phyloP scores from a whole-genome alignment of 2,329 filamentous ascomycete genomes.

The Mariannaea elegans region DNA sequence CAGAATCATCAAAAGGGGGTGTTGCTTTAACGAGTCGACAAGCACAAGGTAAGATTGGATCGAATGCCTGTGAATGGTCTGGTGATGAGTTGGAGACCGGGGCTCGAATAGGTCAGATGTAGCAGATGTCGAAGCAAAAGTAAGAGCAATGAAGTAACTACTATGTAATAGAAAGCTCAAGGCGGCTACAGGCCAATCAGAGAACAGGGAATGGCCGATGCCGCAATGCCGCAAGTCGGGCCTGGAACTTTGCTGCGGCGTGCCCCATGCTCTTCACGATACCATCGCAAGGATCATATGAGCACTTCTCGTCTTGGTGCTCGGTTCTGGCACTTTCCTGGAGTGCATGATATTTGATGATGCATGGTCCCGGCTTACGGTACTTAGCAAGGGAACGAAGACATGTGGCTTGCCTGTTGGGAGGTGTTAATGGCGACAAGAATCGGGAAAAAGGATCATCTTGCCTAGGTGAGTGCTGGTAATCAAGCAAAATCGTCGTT shows the following conservation, averaged over 20 bases:
- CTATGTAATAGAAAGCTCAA: slow-evolving; percentile 41
- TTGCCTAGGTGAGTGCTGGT: background rate
- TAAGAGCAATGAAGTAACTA: slow-evolving; percentile 43
- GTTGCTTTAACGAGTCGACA: slow-evolving; percentile 35
- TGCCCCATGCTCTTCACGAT: slow-evolving; percentile 19
- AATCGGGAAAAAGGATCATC: background rate
- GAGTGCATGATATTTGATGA: background rate
- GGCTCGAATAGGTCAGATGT: slow-evolving; percentile 25
- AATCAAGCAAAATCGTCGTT: too few species aligned
- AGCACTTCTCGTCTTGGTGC: slow-evolving; percentile 7
- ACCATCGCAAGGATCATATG: slow-evolving; percentile 21
- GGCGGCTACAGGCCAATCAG: slow-evolving; percentile 40
- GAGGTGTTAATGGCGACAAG: background rate
- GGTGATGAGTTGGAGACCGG: slow-evolving; percentile 34
- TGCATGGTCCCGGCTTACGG: background rate
- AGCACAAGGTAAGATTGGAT: slow-evolving; percentile 24
- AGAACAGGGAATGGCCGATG: slow-evolving; percentile 28
- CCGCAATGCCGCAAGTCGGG: slow-evolving; percentile 27
- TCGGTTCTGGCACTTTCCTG: background rate
- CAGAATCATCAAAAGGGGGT: slow-evolving; percentile 22
- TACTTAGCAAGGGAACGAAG: background rate
- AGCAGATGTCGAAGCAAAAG: slow-evolving; percentile 21
- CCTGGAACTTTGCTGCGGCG: slow-evolving; percentile 5
- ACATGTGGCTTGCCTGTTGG: background rate
- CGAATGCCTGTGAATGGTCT: slow-evolving; percentile 36